Conservation (phyloP, 768 basidiomycete genomes). For the Macrolepiota albuminosa region DNA sequence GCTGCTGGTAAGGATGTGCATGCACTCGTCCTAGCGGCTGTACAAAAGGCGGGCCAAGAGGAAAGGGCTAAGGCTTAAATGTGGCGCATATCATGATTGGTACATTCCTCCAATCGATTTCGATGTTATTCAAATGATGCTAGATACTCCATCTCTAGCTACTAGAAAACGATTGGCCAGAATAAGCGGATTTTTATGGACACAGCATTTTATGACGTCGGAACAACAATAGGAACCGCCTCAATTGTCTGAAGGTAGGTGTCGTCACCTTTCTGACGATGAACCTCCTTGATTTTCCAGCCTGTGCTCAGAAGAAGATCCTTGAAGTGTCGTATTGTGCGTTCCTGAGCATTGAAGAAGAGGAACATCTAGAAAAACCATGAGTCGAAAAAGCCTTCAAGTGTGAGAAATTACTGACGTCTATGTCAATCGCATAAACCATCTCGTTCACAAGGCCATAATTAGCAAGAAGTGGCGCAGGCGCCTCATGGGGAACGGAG, state of each 20-base stretch:
- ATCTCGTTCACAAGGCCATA: constrained; percentile 33
- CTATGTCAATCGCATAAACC: constrained; percentile 30
- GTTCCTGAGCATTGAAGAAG: constrained; percentile 33
- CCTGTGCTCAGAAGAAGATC: constrained; percentile 24
- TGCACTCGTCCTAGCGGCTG: constrained; percentile 62
- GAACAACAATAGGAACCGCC: not conserved
- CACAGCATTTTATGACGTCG: not conserved
- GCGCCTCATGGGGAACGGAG: constrained; percentile 12
- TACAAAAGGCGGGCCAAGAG: constrained; percentile 50
- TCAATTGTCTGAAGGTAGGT: not conserved
- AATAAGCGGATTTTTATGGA: not conserved
- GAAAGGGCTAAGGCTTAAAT: constrained; percentile 25
- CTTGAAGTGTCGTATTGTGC: constrained; percentile 29
- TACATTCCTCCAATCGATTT: not conserved
- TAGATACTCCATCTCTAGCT: not conserved
- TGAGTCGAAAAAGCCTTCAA: not conserved
- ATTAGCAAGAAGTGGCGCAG: constrained; percentile 33
- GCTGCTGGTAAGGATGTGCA: constrained; percentile 77
- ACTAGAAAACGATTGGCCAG: not conserved
- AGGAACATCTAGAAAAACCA: constrained; percentile 30
- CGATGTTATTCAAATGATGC: not conserved
- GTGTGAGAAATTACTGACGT: constrained; percentile 20
- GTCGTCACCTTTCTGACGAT: not conserved
- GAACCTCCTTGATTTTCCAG: constrained; percentile 24
- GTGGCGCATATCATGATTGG: not conserved